These are phyloP conservation scores for Penicillium herquei DNA, from an alignment of 495 filamentous ascomycete genomes.

Conservation along the genomic window DNA sequence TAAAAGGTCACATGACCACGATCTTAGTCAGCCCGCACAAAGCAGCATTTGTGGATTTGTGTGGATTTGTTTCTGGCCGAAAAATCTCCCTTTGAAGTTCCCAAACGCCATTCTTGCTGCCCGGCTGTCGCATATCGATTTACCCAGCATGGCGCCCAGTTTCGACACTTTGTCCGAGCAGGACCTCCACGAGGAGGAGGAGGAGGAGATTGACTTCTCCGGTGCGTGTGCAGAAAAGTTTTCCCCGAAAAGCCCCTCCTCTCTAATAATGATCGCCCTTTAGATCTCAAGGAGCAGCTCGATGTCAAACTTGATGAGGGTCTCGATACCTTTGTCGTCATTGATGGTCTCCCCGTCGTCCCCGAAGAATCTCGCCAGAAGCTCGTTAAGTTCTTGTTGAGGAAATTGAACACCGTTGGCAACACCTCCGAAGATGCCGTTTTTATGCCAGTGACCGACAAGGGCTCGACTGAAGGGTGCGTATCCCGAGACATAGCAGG, in stretches of 20 bases:
- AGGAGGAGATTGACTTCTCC: slow-evolving; percentile 90
- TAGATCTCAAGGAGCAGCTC: slow-evolving; percentile 86
- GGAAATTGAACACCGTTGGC: slow-evolving; percentile 83
- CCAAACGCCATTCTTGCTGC: slow-evolving; percentile 25
- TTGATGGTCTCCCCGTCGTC: slow-evolving; percentile 89
- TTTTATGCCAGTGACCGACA: slow-evolving; percentile 86
- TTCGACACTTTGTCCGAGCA: slow-evolving; percentile 73
- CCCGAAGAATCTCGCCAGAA: slow-evolving; percentile 80
- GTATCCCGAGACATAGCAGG: slow-evolving; percentile 18
- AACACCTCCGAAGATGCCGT: slow-evolving; percentile 81
- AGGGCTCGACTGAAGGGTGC: slow-evolving; percentile 80
- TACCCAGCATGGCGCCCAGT: slow-evolving; percentile 66
- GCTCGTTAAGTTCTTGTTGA: slow-evolving; percentile 89
- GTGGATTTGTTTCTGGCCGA: slow-evolving; percentile 41
- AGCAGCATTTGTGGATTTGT: slow-evolving; percentile 26
- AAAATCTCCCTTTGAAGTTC: slow-evolving; percentile 22
- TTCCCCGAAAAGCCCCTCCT: slow-evolving; percentile 21
- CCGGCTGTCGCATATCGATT: slow-evolving; percentile 25
- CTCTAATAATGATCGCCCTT: slow-evolving; percentile 23
- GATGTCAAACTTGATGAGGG: slow-evolving; percentile 95
- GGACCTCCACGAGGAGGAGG: slow-evolving; percentile 80
- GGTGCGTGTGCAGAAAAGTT: slow-evolving; percentile 42
- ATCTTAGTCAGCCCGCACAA: slow-evolving; percentile 25
- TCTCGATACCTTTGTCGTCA: slow-evolving; percentile 89
- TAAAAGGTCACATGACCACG: not conserved